Conservation (phyloP, 2,329 filamentous ascomycete species). For the Trichoderma oligosporum region DNA sequence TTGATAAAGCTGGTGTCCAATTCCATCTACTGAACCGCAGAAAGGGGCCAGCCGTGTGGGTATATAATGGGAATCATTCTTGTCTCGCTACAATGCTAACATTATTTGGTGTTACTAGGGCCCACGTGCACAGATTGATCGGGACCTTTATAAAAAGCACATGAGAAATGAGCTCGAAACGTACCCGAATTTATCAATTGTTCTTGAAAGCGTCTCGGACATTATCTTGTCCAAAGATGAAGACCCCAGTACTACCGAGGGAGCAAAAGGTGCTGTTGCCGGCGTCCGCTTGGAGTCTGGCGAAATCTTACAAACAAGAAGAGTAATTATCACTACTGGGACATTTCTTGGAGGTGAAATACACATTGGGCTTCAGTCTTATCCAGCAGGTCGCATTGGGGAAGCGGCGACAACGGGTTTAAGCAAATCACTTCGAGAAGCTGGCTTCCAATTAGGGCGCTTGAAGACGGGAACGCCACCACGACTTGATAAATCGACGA, state of each 20-base stretch:
- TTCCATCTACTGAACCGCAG: constrained; percentile 83
- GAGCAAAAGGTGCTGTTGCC: constrained; percentile 66
- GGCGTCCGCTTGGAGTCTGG: constrained; percentile 86
- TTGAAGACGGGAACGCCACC: constrained; percentile 96
- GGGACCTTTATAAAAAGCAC: constrained; percentile 79
- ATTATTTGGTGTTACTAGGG: constrained; percentile 45
- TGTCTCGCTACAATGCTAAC: neutral
- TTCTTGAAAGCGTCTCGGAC: constrained; percentile 87
- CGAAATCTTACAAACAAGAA: constrained; percentile 71
- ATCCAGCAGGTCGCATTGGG: constrained; percentile 85
- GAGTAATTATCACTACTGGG: constrained; percentile 91
- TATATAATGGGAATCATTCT: constrained; percentile 27
- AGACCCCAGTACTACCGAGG: constrained; percentile 31
- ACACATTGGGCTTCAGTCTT: constrained; percentile 82
- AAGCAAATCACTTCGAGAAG: constrained; percentile 82
- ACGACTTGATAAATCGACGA: constrained; percentile 74
- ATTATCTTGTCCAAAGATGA: constrained; percentile 63
- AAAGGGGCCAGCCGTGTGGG: constrained; percentile 94
- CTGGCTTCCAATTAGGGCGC: constrained; percentile 83
- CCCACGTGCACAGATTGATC: constrained; percentile 91
- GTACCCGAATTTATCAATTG: constrained; percentile 74
- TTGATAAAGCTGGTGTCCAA: constrained; percentile 92
- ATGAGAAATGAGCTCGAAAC: constrained; percentile 81
- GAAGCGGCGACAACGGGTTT: constrained; percentile 90
- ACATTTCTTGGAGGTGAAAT: constrained; percentile 96